Evolutionary conservation across 2,329 filamentous ascomycete species (phyloP), one percentile per base, ranked within the genome.

Genomic region (Rhinocladiella similis): DNA sequence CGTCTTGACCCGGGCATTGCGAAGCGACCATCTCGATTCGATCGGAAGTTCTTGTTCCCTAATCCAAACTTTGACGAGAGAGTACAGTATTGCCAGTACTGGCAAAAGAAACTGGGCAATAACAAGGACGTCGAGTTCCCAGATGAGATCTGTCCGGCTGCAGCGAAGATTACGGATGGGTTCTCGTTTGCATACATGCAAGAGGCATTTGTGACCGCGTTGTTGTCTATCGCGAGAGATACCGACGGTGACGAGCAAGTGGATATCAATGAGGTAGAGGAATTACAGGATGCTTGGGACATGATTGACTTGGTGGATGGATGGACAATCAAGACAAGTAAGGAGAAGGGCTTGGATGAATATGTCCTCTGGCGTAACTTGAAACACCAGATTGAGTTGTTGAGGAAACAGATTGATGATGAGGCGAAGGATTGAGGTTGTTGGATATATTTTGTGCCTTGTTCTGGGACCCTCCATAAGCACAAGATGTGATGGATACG

Each of bases 141-240:
- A 4, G 70, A 76, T 48, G 65, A 69, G 57, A 64, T 77, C 13
- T 75, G 72, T 47, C 49, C 50, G 1, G 71, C 68, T 9, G 70
- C 76, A 50, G 75, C 75, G 1, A 67, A 70, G 29, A 74, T 77
- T 35, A 77, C 73, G 1, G 68, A 74, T 39, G 72, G 71, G 4
- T 77, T 77, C 61, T 73, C 69, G n/a, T 77, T 77, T 57, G 75
- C 75, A 2, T 77, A 77, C 56, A 72, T 77, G 66, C 73, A 77
- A 56, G 75, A 77, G 55, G 71, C 72, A 2, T 77, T 76, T 59
- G 67, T 77, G 16, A 71, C 70, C 1, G 65, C 71, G 7, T 65
- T 77, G 16, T 65, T 77, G 54, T 63, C 66, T 18, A 61, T 76
- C 9, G 72, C 69, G 14, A 54, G 49, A 20, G 49, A 50, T 1